These are phyloP conservation scores for Hyphodiscus hymeniophilus DNA, from an alignment of 495 filamentous ascomycete species.

Conservation along the genomic window DNA sequence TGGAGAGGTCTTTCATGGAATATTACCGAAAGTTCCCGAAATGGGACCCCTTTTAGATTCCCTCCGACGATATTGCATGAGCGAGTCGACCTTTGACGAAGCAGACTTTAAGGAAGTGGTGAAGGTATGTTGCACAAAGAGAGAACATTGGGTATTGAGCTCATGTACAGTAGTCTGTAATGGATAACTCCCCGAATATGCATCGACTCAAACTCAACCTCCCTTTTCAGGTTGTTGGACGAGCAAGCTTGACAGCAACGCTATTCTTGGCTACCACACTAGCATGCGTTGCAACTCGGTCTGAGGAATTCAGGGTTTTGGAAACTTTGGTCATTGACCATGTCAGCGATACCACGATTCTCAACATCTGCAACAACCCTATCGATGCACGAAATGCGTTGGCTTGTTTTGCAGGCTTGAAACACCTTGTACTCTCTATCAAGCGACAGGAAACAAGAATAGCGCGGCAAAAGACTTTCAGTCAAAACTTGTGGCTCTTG, in stretches of 20 bases:
- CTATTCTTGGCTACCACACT: constrained; percentile 19
- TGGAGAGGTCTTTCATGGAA: constrained; percentile 15
- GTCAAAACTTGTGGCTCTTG: constrained; percentile 19
- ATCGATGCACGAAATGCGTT: constrained; percentile 20
- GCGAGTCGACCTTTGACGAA: constrained; percentile 18
- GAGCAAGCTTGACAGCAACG: constrained; percentile 14
- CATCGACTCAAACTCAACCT: constrained; percentile 18
- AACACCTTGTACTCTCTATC: constrained; percentile 17
- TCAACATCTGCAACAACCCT: constrained; percentile 20
- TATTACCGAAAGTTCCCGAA: constrained; percentile 17
- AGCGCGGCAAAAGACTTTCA: constrained; percentile 5
- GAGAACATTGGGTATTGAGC: too few relatives aligned
- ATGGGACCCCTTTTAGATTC: constrained; percentile 13
- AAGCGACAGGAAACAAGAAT: constrained; percentile 18
- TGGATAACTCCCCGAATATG: constrained; percentile 12
- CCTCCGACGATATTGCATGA: constrained; percentile 21
- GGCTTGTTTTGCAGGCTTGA: constrained; percentile 10
- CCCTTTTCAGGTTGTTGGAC: constrained; percentile 21
- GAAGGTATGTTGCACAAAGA: too few relatives aligned
- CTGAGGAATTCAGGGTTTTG: constrained; percentile 10
- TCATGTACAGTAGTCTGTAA: too few relatives aligned
- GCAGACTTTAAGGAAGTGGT: constrained; percentile 12
- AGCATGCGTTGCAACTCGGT: constrained; percentile 11
- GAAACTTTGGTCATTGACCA: constrained; percentile 22
- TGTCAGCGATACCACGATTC: constrained; percentile 16